Evolutionary conservation across 2,329 filamentous ascomycete species (phyloP).

Genomic region (Exophiala lecanii-corni): DNA sequence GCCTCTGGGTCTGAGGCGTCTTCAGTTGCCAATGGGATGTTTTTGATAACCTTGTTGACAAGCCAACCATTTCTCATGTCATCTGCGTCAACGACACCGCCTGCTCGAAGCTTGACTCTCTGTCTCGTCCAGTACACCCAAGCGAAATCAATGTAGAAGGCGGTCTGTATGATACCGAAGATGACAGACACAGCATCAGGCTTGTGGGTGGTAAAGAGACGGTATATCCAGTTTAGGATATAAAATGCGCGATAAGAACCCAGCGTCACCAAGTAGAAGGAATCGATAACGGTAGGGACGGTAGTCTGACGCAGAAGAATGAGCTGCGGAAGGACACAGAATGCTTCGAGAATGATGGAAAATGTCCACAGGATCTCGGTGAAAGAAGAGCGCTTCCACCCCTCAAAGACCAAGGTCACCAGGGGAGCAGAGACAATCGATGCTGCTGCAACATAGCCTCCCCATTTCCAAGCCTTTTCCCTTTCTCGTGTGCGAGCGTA

Average conservation of each 20-base stretch:
- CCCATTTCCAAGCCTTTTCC: constrained; percentile 91
- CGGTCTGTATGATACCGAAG: constrained; percentile 84
- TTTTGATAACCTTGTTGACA: constrained; percentile 64
- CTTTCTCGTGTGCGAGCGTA: constrained; percentile 84
- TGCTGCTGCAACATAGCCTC: constrained; percentile 62
- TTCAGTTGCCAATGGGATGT: constrained; percentile 13
- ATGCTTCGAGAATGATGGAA: constrained; percentile 85
- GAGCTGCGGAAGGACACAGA: constrained; percentile 85
- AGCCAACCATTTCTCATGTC: constrained; percentile 84
- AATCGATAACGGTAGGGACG: constrained; percentile 92
- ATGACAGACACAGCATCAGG: constrained; percentile 68
- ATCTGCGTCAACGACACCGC: constrained; percentile 83
- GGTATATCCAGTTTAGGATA: constrained; percentile 83
- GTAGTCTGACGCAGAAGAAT: constrained; percentile 90
- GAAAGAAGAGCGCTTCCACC: constrained; percentile 36
- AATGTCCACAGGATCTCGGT: constrained; percentile 75
- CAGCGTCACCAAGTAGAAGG: constrained; percentile 85
- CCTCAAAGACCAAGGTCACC: constrained; percentile 64
- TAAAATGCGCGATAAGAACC: constrained; percentile 87
- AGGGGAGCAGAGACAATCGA: constrained; percentile 67
- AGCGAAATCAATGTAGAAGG: constrained; percentile 87
- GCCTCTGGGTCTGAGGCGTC: constrained; percentile 30
- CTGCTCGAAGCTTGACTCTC: constrained; percentile 84
- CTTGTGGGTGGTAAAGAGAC: constrained; percentile 45
- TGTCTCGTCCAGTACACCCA: constrained; percentile 96